phyloP scores from a whole-genome alignment of 2,329 filamentous ascomycete genomes.

The Paramyrothecium roridum region DNA sequence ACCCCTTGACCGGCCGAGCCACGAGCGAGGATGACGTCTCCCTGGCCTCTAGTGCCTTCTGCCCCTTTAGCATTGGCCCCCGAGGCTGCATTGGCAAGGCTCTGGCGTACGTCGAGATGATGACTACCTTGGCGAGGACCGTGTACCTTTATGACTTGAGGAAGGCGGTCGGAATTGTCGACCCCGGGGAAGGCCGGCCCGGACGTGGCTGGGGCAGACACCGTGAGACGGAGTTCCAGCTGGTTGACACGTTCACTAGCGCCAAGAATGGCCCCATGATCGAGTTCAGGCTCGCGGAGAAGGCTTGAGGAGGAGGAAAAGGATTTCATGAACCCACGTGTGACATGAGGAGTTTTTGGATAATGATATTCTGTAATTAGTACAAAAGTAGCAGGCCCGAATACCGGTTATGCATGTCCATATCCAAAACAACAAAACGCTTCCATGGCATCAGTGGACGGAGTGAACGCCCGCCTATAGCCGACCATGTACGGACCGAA shows the following conservation, averaged over 20 bases:
- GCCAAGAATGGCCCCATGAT: constrained; percentile 69
- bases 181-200: constrained; percentile 49
- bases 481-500: not conserved
- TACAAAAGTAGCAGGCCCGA: not conserved
- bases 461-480: not conserved
- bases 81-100: constrained; percentile 71
- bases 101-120: constrained; percentile 66
- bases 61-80: constrained; percentile 69
- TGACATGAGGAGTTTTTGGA: not conserved
- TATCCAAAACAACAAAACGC: not conserved
- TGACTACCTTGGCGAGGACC: constrained; percentile 57
- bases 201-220: constrained; percentile 53
- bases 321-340: no score
- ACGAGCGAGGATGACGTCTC: constrained; percentile 49
- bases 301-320: constrained; percentile 4
- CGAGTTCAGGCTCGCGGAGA: constrained; percentile 46
- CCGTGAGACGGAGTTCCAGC: constrained; percentile 60
- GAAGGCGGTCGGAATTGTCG: constrained; percentile 42
- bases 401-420: not conserved
- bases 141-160: constrained; percentile 61
- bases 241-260: constrained; percentile 71
- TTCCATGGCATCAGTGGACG: not conserved
- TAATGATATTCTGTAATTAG: not conserved
- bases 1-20: constrained; percentile 27
- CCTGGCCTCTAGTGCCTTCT: constrained; percentile 65